Conservation (phyloP, 176 grass and related monocot species). For the Dendrocalamus sinicus region DNA sequence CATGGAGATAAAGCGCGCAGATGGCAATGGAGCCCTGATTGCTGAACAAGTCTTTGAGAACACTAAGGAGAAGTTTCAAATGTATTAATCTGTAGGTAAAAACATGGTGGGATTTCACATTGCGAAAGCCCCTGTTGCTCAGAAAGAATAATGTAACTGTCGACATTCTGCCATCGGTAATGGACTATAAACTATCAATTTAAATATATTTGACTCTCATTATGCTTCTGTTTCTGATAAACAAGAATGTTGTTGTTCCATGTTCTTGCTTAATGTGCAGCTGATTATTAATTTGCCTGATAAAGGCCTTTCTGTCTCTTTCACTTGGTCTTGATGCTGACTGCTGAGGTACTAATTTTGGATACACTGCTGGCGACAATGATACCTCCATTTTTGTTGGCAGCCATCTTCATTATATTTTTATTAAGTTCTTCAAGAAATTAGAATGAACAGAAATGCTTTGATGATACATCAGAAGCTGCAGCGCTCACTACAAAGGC, state of each 20-base stretch:
- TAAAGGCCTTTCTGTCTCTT: not conserved
- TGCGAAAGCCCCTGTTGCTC: slow-evolving; percentile 22
- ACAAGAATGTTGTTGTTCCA: not conserved
- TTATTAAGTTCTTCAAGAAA: too few species aligned
- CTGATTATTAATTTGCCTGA: slow-evolving; percentile 25
- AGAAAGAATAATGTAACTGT: slow-evolving; percentile 43
- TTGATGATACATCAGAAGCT: too few species aligned
- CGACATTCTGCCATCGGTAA: not conserved
- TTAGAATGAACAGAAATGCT: too few species aligned
- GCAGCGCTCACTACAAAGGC: not conserved
- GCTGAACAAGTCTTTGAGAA: slow-evolving; percentile 72
- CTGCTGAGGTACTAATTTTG: not conserved
- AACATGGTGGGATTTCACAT: slow-evolving; percentile 46
- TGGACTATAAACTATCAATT: slow-evolving; percentile 28
- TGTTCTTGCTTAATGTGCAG: slow-evolving; percentile 15
- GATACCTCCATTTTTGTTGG: not conserved
- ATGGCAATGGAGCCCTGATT: slow-evolving; percentile 36
- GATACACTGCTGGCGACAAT: not conserved
- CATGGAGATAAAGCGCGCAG: slow-evolving; percentile 58
- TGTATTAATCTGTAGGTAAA: slow-evolving; percentile 51
- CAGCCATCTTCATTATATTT: not conserved
- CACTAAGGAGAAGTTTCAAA: slow-evolving; percentile 64
- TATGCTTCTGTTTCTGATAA: slow-evolving; percentile 1
- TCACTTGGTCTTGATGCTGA: not conserved
- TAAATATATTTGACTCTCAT: slow-evolving; percentile 33